Conservation (phyloP, 768 basidiomycete genomes). For the Trametes cingulata region DNA sequence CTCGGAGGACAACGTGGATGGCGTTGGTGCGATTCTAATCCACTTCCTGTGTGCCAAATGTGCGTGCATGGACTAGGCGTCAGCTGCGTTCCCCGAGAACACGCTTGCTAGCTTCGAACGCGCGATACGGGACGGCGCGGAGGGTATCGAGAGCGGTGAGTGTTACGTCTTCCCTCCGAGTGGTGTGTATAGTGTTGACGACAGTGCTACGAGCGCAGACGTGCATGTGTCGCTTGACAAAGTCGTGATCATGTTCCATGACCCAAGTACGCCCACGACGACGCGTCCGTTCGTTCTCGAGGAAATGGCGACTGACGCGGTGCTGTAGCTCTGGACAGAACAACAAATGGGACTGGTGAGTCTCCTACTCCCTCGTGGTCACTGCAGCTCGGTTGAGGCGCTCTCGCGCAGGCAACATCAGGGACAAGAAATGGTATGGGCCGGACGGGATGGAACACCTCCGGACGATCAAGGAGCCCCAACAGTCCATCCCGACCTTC, state of each 20-base stretch:
- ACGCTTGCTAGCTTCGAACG: conserved; percentile 90
- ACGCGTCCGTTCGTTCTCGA: too few relatives aligned
- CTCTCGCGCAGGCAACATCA: conserved; percentile 51
- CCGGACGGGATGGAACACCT: conserved; percentile 66
- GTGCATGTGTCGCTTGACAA: conserved; percentile 88
- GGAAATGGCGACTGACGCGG: not conserved
- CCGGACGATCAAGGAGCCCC: conserved; percentile 73
- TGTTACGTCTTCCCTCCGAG: conserved; percentile 18
- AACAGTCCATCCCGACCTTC: conserved; percentile 92
- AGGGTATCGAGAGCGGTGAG: conserved; percentile 94
- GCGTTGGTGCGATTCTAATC: too few relatives aligned
- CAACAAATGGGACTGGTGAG: conserved; percentile 75
- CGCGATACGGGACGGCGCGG: conserved; percentile 87
- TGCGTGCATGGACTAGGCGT: conserved; percentile 52
- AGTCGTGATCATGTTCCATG: conserved; percentile 93
- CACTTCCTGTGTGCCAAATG: not conserved
- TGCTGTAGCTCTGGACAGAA: conserved; percentile 63
- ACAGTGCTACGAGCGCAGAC: conserved; percentile 61
- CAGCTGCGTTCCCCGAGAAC: conserved; percentile 85
- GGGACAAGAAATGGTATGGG: conserved; percentile 48
- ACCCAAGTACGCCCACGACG: conserved; percentile 57
- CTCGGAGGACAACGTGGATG: too few relatives aligned
- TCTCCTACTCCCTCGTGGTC: not conserved
- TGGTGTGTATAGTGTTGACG: too few relatives aligned
- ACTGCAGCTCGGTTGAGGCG: conserved; percentile 13